Percentiles rank a stretch among this genome's conserved stretches.
Conservation (phyloP, 1,284 basidiomycete species). For the Ustilago xerochloae region DNA sequence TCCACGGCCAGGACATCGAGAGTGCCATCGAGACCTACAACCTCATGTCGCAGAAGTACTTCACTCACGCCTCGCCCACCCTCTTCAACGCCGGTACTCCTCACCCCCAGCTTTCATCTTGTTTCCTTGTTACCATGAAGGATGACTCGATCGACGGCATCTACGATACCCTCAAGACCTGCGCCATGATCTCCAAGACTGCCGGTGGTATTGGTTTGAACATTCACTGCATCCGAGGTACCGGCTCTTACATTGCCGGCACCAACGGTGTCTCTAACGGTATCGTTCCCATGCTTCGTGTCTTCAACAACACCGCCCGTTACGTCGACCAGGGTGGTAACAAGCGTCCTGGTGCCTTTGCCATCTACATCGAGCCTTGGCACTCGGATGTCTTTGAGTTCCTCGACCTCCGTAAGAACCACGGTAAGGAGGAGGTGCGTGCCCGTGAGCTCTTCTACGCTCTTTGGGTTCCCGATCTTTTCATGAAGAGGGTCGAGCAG, state of each 20-base stretch:
- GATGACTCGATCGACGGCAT: constrained; percentile 99
- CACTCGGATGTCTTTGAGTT: constrained; percentile 98
- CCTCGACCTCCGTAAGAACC: constrained; percentile 97
- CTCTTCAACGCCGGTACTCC: constrained; percentile 99
- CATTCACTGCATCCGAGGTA: constrained; percentile 97
- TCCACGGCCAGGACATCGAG: constrained; percentile 90
- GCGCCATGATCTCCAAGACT: constrained; percentile 99
- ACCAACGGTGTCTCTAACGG: constrained; percentile 99
- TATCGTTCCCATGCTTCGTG: constrained; percentile 98
- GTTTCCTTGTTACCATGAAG: constrained; percentile 98
- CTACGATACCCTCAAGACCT: constrained; percentile 97
- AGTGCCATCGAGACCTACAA: constrained; percentile 84
- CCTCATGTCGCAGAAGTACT: constrained; percentile 86
- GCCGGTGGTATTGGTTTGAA: constrained; percentile 96
- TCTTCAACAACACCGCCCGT: constrained; percentile 96
- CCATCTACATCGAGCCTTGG: constrained; percentile 98
- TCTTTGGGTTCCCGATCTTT: constrained; percentile 97
- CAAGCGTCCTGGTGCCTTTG: constrained; percentile 98
- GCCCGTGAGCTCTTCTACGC: constrained; percentile 98
- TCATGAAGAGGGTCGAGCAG: constrained; percentile 72
- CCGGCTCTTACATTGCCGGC: constrained; percentile 86
- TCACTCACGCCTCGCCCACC: constrained; percentile 97
- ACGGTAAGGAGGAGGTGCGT: constrained; percentile 97
- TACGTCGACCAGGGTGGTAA: constrained; percentile 99
- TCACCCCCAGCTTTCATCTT: constrained; percentile 92